Conservation (phyloP, 1,284 basidiomycete species). For the Apiotrichum domesticum region DNA sequence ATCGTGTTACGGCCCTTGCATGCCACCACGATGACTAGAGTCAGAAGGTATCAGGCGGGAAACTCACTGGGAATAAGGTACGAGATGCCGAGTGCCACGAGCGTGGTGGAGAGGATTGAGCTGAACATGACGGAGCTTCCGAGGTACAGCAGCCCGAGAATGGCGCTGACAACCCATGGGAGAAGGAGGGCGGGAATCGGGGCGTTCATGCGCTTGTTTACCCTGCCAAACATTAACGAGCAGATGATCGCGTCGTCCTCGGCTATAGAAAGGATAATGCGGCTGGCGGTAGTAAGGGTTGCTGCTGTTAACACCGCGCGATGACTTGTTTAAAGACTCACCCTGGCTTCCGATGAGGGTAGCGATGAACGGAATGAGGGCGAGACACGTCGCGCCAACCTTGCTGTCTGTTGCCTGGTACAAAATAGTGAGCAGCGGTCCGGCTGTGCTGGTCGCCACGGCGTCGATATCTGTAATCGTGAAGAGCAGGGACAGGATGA, state of each 20-base stretch:
- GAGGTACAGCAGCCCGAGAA: constrained; percentile 51
- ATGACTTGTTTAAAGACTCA: constrained; percentile 5
- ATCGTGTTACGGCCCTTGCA: constrained; percentile 34
- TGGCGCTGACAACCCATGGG: constrained; percentile 50
- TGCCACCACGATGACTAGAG: too few species aligned
- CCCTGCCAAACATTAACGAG: constrained; percentile 51
- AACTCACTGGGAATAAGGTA: constrained; percentile 48
- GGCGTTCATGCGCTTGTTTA: constrained; percentile 51
- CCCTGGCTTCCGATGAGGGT: constrained; percentile 37
- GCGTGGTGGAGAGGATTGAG: constrained; percentile 47
- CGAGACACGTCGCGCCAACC: constrained; percentile 58
- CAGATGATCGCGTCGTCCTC: constrained; percentile 63
- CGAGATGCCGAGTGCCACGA: constrained; percentile 49
- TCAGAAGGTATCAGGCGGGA: constrained; percentile 33
- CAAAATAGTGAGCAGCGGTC: constrained; percentile 61
- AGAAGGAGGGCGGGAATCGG: constrained; percentile 58
- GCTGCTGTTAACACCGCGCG: constrained; percentile 48
- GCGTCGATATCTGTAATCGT: constrained; percentile 56
- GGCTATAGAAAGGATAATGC: constrained; percentile 65
- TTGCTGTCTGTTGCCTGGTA: constrained; percentile 59
- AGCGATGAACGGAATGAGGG: constrained; percentile 46
- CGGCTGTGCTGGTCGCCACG: constrained; percentile 55
- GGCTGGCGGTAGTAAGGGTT: constrained; percentile 54
- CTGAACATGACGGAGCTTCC: constrained; percentile 53
- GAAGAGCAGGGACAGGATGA: constrained; percentile 63